Conservation (phyloP, 805 yeast genomes). For the Tanozyma kutaoensis region DNA sequence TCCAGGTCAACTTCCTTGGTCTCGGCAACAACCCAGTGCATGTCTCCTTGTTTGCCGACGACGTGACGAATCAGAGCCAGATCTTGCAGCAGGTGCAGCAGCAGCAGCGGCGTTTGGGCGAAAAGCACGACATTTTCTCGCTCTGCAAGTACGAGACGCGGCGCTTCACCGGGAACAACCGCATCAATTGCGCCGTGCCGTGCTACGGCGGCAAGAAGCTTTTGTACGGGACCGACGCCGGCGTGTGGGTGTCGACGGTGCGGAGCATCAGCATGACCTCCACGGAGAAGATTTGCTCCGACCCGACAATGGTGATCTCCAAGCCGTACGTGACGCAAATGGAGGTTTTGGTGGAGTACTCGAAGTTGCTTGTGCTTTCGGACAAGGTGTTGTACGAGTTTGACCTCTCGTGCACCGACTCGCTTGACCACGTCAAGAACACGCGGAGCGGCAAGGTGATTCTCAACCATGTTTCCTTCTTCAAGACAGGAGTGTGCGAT, state of each 20-base stretch:
- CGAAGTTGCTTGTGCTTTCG: slow-evolving; percentile 63
- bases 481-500: slow-evolving; percentile 85
- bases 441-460: slow-evolving; percentile 63
- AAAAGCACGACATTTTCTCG: slow-evolving; percentile 67
- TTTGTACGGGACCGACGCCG: slow-evolving; percentile 83
- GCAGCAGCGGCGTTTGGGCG: slow-evolving; percentile 66
- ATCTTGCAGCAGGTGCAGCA: slow-evolving; percentile 66
- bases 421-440: slow-evolving; percentile 34
- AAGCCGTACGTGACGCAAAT: slow-evolving; percentile 74
- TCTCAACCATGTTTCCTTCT: slow-evolving; percentile 78
- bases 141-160: slow-evolving; percentile 62
- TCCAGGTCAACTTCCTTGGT: slow-evolving; percentile 38
- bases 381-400: slow-evolving; percentile 74
- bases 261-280: slow-evolving; percentile 37
- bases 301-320: slow-evolving; percentile 64
- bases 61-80: slow-evolving; percentile 55
- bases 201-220: slow-evolving; percentile 89
- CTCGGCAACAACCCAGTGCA: slow-evolving; percentile 44
- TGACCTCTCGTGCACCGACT: slow-evolving; percentile 44
- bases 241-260: slow-evolving; percentile 75
- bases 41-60: slow-evolving; percentile 38
- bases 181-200: slow-evolving; percentile 85
- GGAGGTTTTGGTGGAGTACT: slow-evolving; percentile 86
- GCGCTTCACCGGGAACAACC: slow-evolving; percentile 59
- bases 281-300: slow-evolving; percentile 40